These are phyloP conservation scores for Trametes elegans DNA, from an alignment of 768 basidiomycete genomes.

Conservation along the genomic window DNA sequence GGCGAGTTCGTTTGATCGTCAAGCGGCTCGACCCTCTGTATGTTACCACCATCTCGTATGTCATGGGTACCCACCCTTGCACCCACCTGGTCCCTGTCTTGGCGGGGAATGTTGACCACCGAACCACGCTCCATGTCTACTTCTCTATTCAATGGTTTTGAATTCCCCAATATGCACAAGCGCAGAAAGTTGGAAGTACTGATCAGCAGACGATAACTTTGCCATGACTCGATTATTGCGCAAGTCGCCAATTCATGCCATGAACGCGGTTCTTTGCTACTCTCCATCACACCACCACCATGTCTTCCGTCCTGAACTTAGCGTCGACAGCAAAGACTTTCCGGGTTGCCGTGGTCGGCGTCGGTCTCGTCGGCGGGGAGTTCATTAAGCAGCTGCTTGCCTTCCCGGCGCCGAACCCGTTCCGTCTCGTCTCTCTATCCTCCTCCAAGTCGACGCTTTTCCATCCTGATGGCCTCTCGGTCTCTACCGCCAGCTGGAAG, in stretches of 20 bases:
- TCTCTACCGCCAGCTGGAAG: conserved; percentile 41
- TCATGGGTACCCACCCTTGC: too few relatives aligned
- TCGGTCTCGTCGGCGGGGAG: conserved; percentile 90
- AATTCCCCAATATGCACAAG: neutral
- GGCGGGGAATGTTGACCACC: too few relatives aligned
- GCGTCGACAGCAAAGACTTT: conserved; percentile 28
- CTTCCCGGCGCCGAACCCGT: conserved; percentile 53
- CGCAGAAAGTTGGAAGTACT: neutral
- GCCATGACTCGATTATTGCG: conserved; percentile 9
- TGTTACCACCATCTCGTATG: too few relatives aligned
- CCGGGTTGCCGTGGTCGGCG: conserved; percentile 78
- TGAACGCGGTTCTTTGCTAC: neutral
- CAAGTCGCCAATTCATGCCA: neutral
- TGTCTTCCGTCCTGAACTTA: conserved; percentile 7
- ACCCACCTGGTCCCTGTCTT: too few relatives aligned
- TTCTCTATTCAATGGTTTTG: neutral
- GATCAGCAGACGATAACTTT: neutral
- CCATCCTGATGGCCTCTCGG: conserved; percentile 44
- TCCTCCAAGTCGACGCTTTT: conserved; percentile 64
- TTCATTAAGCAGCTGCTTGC: conserved; percentile 79
- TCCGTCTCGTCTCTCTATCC: conserved; percentile 66
- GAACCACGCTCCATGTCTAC: neutral
- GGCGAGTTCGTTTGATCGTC: too few relatives aligned
- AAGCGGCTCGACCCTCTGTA: too few relatives aligned
- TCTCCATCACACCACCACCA: neutral